Conservation (phyloP, 108 stramenopile species). For the Mayamaea pseudoterrestris region DNA sequence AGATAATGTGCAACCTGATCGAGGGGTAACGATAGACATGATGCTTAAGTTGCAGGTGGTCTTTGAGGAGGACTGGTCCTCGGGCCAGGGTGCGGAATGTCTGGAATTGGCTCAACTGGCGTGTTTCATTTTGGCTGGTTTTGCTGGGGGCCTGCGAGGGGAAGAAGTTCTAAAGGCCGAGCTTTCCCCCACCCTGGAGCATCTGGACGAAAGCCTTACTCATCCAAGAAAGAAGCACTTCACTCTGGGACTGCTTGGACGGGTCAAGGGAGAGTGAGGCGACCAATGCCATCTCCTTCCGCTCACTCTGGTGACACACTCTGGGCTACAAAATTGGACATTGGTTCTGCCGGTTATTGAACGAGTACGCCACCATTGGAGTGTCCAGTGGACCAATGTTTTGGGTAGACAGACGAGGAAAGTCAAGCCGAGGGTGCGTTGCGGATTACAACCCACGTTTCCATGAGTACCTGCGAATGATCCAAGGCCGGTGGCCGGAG, state of each 20-base stretch:
- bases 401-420: not conserved
- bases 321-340: not conserved
- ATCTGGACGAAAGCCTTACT: not conserved
- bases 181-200: not conserved
- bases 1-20: constrained; percentile 6
- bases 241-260: constrained; percentile 3
- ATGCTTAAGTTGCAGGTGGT: constrained; percentile 1
- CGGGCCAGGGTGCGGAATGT: not conserved
- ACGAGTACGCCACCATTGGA: not conserved
- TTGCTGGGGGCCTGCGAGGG: not conserved
- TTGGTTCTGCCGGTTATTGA: not conserved
- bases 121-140: not conserved
- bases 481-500: not conserved
- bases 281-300: not conserved
- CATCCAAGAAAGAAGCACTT: constrained; percentile 3
- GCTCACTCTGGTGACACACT: not conserved
- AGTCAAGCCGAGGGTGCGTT: not conserved
- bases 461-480: constrained; percentile 2
- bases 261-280: constrained; percentile 15
- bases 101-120: not conserved
- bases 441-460: not conserved
- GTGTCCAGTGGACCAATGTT: not conserved
- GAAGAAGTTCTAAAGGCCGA: not conserved
- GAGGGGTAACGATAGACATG: constrained; percentile 1
- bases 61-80: constrained; percentile 1